Evolutionary conservation across 805 yeast genomes (phyloP).

Genomic region (Candida endomychidarum): DNA sequence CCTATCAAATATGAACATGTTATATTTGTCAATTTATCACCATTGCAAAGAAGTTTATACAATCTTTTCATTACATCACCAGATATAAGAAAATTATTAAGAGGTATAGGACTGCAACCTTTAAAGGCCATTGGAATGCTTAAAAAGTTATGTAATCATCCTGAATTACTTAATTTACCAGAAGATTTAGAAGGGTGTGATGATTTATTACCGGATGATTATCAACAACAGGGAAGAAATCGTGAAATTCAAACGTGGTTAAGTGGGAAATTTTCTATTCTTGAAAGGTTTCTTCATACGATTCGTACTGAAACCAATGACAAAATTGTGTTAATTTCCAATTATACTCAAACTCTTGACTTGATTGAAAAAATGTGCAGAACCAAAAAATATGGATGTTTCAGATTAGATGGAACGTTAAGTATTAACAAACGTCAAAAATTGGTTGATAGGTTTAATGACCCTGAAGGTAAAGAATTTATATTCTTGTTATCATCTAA

Average conservation of each 20-base stretch:
- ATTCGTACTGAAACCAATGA: constrained; percentile 84
- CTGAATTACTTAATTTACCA: constrained; percentile 75
- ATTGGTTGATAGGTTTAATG: constrained; percentile 85
- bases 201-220: constrained; percentile 71
- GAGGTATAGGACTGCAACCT: constrained; percentile 75
- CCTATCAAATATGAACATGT: constrained; percentile 98
- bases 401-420: constrained; percentile 92
- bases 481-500: constrained; percentile 87
- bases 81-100: constrained; percentile 65
- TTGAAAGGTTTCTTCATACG: constrained; percentile 79
- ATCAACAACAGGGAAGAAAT: constrained; percentile 55
- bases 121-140: constrained; percentile 84
- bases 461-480: constrained; percentile 86
- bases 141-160: constrained; percentile 92
- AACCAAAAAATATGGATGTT: constrained; percentile 64
- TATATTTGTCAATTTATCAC: constrained; percentile 82
- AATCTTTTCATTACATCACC: constrained; percentile 76
- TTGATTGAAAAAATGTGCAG: constrained; percentile 86
- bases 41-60: constrained; percentile 72
- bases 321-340: constrained; percentile 91
- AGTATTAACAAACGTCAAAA: constrained; percentile 89
- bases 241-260: constrained; percentile 75
- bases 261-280: constrained; percentile 83
- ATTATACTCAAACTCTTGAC: constrained; percentile 93
- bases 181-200: constrained; percentile 75